Percentiles rank a stretch among this genome's conserved stretches.
Evolutionary conservation across 768 basidiomycete genomes (phyloP).

Genomic region (Lactarius sanguifluus): DNA sequence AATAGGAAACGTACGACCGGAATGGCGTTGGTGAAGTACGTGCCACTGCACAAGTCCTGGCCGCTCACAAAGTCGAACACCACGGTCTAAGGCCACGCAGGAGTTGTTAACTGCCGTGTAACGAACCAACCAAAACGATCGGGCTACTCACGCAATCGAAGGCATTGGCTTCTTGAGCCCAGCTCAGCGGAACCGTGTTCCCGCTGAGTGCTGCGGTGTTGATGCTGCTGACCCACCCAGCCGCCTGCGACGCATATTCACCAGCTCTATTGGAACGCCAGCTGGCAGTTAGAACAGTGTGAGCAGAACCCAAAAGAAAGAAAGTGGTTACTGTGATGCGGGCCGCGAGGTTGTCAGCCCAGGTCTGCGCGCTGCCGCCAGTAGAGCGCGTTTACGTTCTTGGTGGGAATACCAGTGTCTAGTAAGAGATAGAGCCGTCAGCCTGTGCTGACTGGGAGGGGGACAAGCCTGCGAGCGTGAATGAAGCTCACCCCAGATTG

Average conservation of each 20-base stretch:
- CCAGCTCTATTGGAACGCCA: conserved; percentile 31
- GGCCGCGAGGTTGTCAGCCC: conserved; percentile 41
- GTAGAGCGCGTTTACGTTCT: conserved; percentile 30
- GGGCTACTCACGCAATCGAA: conserved; percentile 35
- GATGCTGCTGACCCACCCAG: conserved; percentile 35
- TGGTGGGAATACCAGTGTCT: conserved; percentile 31
- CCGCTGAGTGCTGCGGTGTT: conserved; percentile 34
- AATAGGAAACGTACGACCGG: conserved; percentile 28
- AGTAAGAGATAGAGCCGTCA: not conserved
- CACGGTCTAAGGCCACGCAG: conserved; percentile 22
- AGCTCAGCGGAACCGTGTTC: conserved; percentile 35
- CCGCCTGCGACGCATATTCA: conserved; percentile 31
- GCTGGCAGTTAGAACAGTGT: not conserved
- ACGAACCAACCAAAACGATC: too few relatives aligned
- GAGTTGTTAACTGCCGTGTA: not conserved
- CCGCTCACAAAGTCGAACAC: conserved; percentile 33
- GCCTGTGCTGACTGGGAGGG: not conserved
- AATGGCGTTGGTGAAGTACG: conserved; percentile 32
- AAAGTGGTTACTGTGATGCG: too few relatives aligned
- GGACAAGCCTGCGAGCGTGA: not conserved
- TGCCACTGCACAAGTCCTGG: conserved; percentile 33
- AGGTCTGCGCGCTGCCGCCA: conserved; percentile 32
- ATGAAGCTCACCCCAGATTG: conserved; percentile 27
- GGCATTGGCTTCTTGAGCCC: conserved; percentile 35
- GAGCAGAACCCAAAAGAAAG: not conserved